phyloP scores from a whole-genome alignment of 2,329 filamentous ascomycete genomes.

The Leptodontidium sp. region DNA sequence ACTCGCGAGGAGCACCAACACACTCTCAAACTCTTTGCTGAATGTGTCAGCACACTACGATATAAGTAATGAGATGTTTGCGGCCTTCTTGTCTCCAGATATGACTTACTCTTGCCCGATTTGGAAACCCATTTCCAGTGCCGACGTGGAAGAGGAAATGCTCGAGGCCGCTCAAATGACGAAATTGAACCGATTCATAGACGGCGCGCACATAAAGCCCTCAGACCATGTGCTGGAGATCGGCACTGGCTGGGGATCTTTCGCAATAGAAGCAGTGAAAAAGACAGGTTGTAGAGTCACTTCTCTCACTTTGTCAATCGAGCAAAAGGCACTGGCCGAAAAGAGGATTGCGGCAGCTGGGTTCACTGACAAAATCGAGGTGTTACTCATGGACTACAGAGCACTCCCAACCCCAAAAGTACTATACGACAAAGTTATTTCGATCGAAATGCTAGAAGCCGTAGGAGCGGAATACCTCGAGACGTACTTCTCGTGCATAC shows the following conservation, averaged over 20 bases:
- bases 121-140: constrained; percentile 59
- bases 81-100: constrained; percentile 75
- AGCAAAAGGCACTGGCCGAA: constrained; percentile 75
- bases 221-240: constrained; percentile 78
- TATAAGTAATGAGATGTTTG: constrained; percentile 79
- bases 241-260: constrained; percentile 78
- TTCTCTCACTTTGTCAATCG: constrained; percentile 70
- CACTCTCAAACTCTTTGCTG: constrained; percentile 63
- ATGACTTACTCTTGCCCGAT: constrained; percentile 81
- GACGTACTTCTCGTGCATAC: constrained; percentile 72
- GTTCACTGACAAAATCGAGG: constrained; percentile 66
- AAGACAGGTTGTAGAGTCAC: constrained; percentile 74
- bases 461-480: constrained; percentile 73
- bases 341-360: constrained; percentile 68
- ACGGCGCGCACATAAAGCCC: constrained; percentile 67
- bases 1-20: constrained; percentile 65
- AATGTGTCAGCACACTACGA: constrained; percentile 80
- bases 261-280: constrained; percentile 74
- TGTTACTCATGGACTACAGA: constrained; percentile 74
- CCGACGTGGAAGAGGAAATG: constrained; percentile 57
- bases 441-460: constrained; percentile 81
- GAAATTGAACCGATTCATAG: constrained; percentile 72
- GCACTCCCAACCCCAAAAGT: constrained; percentile 61
- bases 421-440: constrained; percentile 75
- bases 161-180: constrained; percentile 72